Conservation (phyloP, 2,329 filamentous ascomycete species). For the Fusarium circinatum region DNA sequence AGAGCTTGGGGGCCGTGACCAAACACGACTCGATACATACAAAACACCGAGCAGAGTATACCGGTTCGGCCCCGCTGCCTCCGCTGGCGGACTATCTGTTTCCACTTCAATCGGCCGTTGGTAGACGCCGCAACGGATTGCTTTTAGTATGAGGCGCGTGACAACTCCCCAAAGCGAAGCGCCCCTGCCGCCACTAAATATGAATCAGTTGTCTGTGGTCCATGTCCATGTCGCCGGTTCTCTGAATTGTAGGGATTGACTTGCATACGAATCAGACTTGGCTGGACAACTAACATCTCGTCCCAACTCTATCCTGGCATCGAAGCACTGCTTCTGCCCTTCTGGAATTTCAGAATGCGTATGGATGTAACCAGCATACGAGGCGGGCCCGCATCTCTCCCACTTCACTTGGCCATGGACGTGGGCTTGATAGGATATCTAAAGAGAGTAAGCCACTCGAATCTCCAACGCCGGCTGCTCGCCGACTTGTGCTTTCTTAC, state of each 20-base stretch:
- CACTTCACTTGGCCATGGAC: constrained; percentile 19
- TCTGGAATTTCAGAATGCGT: not conserved
- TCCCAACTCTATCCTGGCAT: constrained; percentile 24
- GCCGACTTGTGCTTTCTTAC: constrained; percentile 13
- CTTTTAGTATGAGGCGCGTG: constrained; percentile 4
- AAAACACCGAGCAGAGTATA: not conserved
- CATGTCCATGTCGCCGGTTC: constrained; percentile 32
- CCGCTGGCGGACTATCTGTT: constrained; percentile 32
- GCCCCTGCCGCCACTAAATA: constrained; percentile 38
- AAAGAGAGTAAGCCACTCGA: constrained; percentile 18
- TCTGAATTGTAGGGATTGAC: constrained; percentile 16
- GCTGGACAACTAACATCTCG: constrained; percentile 28
- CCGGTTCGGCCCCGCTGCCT: constrained; percentile 37
- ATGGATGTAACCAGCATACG: not conserved
- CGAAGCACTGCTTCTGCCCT: not conserved
- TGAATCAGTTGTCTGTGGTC: constrained; percentile 13
- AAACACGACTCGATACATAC: not conserved
- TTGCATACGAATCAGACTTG: constrained; percentile 26
- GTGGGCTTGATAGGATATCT: constrained; percentile 19
- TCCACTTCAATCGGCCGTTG: constrained; percentile 37
- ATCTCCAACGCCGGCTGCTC: constrained; percentile 22
- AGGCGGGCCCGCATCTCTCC: constrained; percentile 5
- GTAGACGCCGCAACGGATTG: constrained; percentile 11
- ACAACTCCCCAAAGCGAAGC: constrained; percentile 30
- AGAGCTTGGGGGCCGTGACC: not conserved